Evolutionary conservation across 1,284 basidiomycete genomes (phyloP), one percentile per base, ranked within the genome.

Genomic region (Leccinum variabile): DNA sequence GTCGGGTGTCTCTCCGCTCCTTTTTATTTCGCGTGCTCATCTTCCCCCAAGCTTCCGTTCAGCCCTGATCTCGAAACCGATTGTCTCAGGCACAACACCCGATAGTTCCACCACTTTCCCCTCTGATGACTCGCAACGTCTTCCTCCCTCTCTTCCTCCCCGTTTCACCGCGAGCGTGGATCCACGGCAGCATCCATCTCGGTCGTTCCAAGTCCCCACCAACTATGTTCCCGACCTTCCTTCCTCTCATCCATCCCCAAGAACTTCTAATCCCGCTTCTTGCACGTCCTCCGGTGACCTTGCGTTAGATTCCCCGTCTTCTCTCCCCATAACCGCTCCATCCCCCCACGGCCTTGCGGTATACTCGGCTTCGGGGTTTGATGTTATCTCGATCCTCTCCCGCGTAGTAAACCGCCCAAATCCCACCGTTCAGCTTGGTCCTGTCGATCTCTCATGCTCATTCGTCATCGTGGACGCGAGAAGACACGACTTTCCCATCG

Each of bases 321-420:
- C 62, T 41, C 37, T 59, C 28, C 30, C 65, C 13, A 2, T 61
- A 39, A 44, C 63, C 22, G 39, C 67, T 18, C 70, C 74, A 18
- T 71, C 77, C 10, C 59, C 70, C 35, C 66, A 76, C 28, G 76
- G 77, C 37, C 75, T 82, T n/a, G 77, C 82, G n/a, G 75, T 89
- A 11, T 98, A 98, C 78, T 95, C 94, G 1, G 80, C 88, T 0
- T 91, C 94, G 0, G 96, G 96, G 7, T 96, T 97, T 67, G 95
- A 98, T 73, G 83, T 96, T 62, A 80, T 98, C 57, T 86, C 89
- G 50, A 85, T 97, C 44, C 82, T 98, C 25, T 83, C 89, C 5
- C 84, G 92, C 11, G 89, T 98, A 14, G 88, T 84, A 2, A 84
- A 81, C 16, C 84, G 95, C 2, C 87, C 88, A 0, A 84, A 91